These are phyloP conservation scores for Hordeum marinum DNA, from an alignment of 176 grass and related monocot species.

Conservation along the genomic window DNA sequence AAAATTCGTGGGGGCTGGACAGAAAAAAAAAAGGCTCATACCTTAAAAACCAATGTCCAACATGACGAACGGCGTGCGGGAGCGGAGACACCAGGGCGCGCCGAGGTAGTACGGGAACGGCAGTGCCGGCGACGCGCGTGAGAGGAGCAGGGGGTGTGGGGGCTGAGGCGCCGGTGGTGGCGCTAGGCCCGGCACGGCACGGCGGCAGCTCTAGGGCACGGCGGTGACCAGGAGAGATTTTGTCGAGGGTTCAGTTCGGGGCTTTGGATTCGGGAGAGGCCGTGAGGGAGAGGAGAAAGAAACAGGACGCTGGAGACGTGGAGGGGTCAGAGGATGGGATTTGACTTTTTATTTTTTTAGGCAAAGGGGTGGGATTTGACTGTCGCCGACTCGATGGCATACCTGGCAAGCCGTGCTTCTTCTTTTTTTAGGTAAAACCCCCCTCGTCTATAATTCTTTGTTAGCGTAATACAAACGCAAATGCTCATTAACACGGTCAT, in stretches of 20 bases:
- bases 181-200: not conserved
- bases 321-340: no score
- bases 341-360: no score
- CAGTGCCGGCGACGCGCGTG: not conserved
- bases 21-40: not conserved
- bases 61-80: not conserved
- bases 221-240: not conserved
- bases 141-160: not conserved
- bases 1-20: not conserved
- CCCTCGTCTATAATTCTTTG: no score
- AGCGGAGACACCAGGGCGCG: not conserved
- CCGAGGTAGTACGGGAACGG: not conserved
- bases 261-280: not conserved
- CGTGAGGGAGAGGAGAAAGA: not conserved
- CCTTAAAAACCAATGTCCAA: not conserved
- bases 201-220: conserved; percentile 13
- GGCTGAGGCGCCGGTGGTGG: not conserved
- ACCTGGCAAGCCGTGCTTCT: no score
- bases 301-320: no score
- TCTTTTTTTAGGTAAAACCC: no score
- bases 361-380: no score
- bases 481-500: no score
- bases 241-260: not conserved
- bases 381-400: no score
- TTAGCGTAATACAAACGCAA: no score